phyloP scores from a whole-genome alignment of 805 yeast species.

The Myxozyma lipomycoides region DNA sequence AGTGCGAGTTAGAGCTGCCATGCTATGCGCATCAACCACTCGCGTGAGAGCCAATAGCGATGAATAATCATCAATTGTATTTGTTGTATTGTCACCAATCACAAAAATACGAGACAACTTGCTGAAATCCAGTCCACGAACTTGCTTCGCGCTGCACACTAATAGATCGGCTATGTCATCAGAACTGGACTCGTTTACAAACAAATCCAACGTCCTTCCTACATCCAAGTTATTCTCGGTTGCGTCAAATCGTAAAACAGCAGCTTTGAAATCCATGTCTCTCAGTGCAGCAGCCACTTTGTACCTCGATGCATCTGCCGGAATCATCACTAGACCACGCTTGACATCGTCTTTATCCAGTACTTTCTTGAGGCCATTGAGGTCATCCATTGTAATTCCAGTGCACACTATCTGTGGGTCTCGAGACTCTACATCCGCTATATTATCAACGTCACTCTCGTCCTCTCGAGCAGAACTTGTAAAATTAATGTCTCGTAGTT shows the following conservation, averaged over 20 bases:
- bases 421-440: background rate
- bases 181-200: background rate
- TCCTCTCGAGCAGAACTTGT: background rate
- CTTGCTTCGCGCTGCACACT: constrained; percentile 9
- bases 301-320: constrained; percentile 12
- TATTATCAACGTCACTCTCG: background rate
- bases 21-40: background rate
- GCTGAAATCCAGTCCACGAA: constrained; percentile 22
- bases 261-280: constrained; percentile 6
- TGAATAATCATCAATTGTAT: background rate
- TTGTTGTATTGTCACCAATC: constrained; percentile 5
- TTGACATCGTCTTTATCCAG: background rate
- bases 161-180: constrained; percentile 14
- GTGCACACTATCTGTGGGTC: background rate
- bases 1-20: background rate
- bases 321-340: constrained; percentile 15
- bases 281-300: constrained; percentile 3
- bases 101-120: constrained; percentile 21
- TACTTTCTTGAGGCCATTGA: constrained; percentile 1
- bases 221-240: constrained; percentile 2
- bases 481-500: background rate
- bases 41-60: background rate
- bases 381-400: constrained; percentile 1
- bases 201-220: constrained; percentile 7
- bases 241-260: constrained; percentile 5